Evolutionary conservation across 2,329 filamentous ascomycete genomes (phyloP).

Genomic region (Aspergillus fumigatus): DNA sequence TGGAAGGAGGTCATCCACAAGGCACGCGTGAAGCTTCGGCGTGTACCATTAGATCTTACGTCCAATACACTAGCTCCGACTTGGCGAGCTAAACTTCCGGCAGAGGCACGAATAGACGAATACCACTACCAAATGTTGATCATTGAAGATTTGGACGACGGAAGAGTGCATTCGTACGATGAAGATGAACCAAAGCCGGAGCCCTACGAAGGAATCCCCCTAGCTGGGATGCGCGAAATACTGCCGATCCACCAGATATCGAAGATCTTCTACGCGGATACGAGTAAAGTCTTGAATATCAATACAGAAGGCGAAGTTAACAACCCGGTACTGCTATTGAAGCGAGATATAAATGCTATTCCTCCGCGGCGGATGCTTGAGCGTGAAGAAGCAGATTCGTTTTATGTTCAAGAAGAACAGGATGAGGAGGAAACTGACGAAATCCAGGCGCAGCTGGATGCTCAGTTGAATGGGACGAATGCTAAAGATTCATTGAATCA

Average conservation of each 20-base stretch:
- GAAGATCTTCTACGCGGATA: conserved; percentile 91
- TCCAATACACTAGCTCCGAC: conserved; percentile 22
- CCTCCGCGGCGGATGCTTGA: conserved; percentile 58
- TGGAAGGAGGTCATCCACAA: conserved; percentile 99
- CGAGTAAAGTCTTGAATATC: conserved; percentile 83
- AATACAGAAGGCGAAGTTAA: conserved; percentile 63
- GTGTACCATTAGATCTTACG: conserved; percentile 58
- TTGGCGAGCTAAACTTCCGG: conserved; percentile 25
- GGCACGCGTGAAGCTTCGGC: conserved; percentile 72
- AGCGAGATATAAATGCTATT: conserved; percentile 63
- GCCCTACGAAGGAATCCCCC: conserved; percentile 56
- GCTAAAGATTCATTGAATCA: neutral
- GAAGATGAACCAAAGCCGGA: conserved; percentile 54
- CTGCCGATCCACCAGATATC: conserved; percentile 71
- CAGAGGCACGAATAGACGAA: conserved; percentile 50
- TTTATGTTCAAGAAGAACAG: conserved; percentile 20
- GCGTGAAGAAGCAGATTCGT: conserved; percentile 37
- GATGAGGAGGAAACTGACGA: conserved; percentile 39
- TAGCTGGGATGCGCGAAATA: conserved; percentile 62
- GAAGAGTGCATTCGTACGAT: conserved; percentile 62
- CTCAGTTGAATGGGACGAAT: conserved; percentile 28
- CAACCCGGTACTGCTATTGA: conserved; percentile 69
- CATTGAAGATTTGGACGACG: conserved; percentile 75
- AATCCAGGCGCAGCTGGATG: conserved; percentile 35
- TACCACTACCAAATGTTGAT: conserved; percentile 79